Evolutionary conservation across 192 early-diverging fungal species (phyloP), one percentile per base, ranked within the genome.

Genomic region (Coemansia sp.): DNA sequence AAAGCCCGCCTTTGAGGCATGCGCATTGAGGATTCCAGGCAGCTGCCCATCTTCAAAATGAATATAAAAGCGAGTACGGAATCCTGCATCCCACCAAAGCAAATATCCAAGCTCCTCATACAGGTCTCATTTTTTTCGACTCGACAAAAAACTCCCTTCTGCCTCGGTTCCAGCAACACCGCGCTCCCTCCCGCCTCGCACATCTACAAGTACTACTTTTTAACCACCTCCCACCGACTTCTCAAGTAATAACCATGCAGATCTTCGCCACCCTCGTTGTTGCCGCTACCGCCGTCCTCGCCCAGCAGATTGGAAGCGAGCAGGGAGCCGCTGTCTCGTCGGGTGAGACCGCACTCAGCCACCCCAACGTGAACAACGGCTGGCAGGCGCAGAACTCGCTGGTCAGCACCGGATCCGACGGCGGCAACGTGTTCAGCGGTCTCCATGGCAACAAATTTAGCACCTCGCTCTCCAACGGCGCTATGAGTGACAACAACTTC

Each of bases 291-390:
- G 74, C 71, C 74, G 79, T 76, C 12, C 39, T 76, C 25, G 79
- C 74, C 43, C 79, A 82, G 79, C 70, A 82, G 63, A 24, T 73
- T 49, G 79, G 74, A 25, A 69, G 70, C 39, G 53, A 65, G 40
- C 57, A 65, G 17, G 79, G 74, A 27, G 62, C 73, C 31, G 51
- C 20, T 46, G 70, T 73, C 31, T 59, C 73, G 2, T 59, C 60
- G 19, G 79, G 79, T 6, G 64, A 66, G 17, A 67, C 32, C 45
- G 79, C 79, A 3, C 62, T 82, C 40, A 70, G 64, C 74, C 61
- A 70, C 66, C 64, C 79, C 24, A 82, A 82, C 46, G 74, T 73
- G 9, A 82, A 76, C 74, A 76, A 76, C 64, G 79, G 79, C 32
- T 43, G 54, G 54, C 79, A 82, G 71, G 31, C 65, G 22, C 67